phyloP scores from a whole-genome alignment of 495 filamentous ascomycete species.

The Penicillium pancosmium region DNA sequence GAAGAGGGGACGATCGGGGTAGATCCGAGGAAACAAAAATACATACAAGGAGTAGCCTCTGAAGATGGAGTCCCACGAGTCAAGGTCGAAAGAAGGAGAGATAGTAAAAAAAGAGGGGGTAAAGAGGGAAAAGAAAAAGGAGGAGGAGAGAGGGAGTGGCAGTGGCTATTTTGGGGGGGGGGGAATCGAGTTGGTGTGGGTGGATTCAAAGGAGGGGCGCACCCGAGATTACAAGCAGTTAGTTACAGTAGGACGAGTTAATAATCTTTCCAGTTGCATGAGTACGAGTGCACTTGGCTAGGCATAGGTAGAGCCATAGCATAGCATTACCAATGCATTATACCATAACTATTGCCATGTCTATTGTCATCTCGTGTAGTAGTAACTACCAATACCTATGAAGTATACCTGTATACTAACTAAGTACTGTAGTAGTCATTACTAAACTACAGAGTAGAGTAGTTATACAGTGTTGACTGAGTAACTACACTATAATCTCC shows the following conservation, averaged over 20 bases:
- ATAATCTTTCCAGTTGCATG: not conserved
- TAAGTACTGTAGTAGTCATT: not conserved
- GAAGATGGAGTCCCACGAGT: constrained; percentile 39
- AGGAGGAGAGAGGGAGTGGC: constrained; percentile 7
- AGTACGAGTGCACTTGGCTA: not conserved
- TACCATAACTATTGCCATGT: not conserved
- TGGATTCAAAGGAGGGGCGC: constrained; percentile 17
- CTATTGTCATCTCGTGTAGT: too few species aligned
- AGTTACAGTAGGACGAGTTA: constrained; percentile 9
- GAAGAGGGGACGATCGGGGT: not conserved
- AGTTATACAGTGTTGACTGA: not conserved
- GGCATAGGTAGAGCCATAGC: too few species aligned
- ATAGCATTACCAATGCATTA: too few species aligned
- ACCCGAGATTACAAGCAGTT: constrained; percentile 2
- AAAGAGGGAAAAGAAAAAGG: constrained; percentile 28
- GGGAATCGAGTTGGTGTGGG: constrained; percentile 1
- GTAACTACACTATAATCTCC: not conserved
- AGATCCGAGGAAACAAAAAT: constrained; percentile 7
- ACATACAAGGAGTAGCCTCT: constrained; percentile 35
- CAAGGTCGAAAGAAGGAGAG: constrained; percentile 34
- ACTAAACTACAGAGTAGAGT: not conserved
- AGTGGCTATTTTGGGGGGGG: constrained; percentile 17
- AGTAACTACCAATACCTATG: too few species aligned
- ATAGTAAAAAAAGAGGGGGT: constrained; percentile 21
- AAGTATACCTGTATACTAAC: not conserved